phyloP scores from a whole-genome alignment of 225 moss, liverwort and hornwort genomes.

The Sphagnum tenellum region DNA sequence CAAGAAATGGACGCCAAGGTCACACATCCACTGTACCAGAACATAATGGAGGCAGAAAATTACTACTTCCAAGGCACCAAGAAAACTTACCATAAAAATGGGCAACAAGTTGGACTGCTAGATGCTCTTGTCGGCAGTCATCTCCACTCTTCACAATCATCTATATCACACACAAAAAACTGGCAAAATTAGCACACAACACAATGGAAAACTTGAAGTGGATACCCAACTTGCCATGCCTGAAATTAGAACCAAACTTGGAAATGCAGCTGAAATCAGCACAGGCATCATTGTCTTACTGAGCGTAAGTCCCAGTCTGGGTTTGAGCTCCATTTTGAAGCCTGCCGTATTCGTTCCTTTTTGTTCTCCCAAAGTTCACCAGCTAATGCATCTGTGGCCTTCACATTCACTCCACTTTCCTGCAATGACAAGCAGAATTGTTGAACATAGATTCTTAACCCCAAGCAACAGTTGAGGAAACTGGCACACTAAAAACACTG shows the following conservation, averaged over 20 bases:
- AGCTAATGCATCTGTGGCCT: slow-evolving; percentile 93
- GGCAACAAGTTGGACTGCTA: slow-evolving; percentile 93
- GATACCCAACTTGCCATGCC: no score
- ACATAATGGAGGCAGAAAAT: no score
- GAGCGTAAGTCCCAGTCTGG: slow-evolving; percentile 96
- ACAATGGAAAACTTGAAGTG: no score
- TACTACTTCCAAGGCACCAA: no score
- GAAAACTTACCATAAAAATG: slow-evolving; percentile 73
- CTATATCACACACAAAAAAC: slow-evolving; percentile 11
- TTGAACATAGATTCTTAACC: no score
- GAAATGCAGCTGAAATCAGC: no score
- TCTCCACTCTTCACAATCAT: slow-evolving; percentile 99
- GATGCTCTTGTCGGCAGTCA: slow-evolving; percentile 98
- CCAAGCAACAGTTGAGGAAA: no score
- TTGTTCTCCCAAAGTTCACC: slow-evolving; percentile 96
- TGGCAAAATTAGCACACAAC: no score
- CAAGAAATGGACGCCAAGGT: no score
- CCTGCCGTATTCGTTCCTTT: slow-evolving; percentile 73
- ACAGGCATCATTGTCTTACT: slow-evolving; percentile 29
- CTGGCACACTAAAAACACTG: no score
- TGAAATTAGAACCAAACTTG: no score
- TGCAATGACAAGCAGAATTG: slow-evolving; percentile 9
- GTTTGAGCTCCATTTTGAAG: slow-evolving; percentile 72
- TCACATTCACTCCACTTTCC: slow-evolving; percentile 65
- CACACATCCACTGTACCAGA: no score